Evolutionary conservation across 2,329 filamentous ascomycete genomes (phyloP), one percentile per base, ranked within the genome.

Genomic region (Zelopaecilomyces penicillatus): DNA sequence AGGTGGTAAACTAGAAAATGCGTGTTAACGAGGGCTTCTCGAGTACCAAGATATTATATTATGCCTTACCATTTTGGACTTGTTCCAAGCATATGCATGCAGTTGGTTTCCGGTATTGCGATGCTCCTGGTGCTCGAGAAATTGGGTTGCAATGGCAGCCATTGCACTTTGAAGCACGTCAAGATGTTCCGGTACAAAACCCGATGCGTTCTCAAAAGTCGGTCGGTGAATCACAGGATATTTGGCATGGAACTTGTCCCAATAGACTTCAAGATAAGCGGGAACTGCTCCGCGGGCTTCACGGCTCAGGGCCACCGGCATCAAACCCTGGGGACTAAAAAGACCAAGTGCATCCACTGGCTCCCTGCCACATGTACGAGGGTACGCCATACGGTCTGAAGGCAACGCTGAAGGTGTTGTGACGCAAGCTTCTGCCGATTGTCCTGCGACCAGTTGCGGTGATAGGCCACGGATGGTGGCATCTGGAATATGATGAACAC

Each of bases 121-220:
- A 56, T 77, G 69, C 41, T 75, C 71, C 56, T 65, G 66, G 54
- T 65, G 61, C 40, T 64, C 59, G 43, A 76, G 60, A 48, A 68
- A 71, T 52, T 78, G 74, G 26, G 74, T 71, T 38, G 71, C 75
- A 30, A 78, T 57, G n/a, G 75, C 75, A 26, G 74, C 75, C 75
- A 79, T 78, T 47, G 74, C 73, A 48, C 67, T 76, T 10, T 62
- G 67, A 38, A 78, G 61, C 36, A 73, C 59, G 43, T 74, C 68
- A 5, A 58, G 32, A 29, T 63, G 58, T 43, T 71, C 67, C 4
- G 60, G 58, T 6, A 48, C 46, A 28, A 43, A 50, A 8, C 52
- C 52, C 5, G 54, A 48, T 12, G 59, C 59, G 28, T 59, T 62
- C 45, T 73, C 68, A 35, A 72, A 68, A 10, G 66, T 68, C 26